These are phyloP conservation scores for Fusarium annulatum DNA, from an alignment of 2,329 filamentous ascomycete genomes.

Conservation along the genomic window DNA sequence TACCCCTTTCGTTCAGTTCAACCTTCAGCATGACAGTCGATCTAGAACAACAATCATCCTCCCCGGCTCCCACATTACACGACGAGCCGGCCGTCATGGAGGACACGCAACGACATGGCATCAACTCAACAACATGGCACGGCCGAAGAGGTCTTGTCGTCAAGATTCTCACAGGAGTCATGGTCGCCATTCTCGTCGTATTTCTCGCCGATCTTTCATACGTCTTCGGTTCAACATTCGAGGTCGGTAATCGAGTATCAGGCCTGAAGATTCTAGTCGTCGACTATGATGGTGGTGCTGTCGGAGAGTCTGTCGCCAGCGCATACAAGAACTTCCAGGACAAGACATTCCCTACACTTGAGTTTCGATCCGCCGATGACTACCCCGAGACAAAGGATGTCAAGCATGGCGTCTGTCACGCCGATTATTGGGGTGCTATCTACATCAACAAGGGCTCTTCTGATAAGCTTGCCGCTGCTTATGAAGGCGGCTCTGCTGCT, in stretches of 20 bases:
- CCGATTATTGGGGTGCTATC: slow-evolving; percentile 53
- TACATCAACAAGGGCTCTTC: slow-evolving; percentile 49
- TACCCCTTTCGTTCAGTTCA: background rate
- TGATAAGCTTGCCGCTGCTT: slow-evolving; percentile 43
- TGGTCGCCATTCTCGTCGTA: slow-evolving; percentile 32
- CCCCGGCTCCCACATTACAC: slow-evolving; percentile 30
- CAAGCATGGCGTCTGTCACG: slow-evolving; percentile 50
- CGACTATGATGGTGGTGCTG: slow-evolving; percentile 48
- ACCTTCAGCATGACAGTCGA: slow-evolving; percentile 1
- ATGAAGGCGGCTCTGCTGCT: slow-evolving; percentile 40
- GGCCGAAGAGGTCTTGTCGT: slow-evolving; percentile 4
- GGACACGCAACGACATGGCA: slow-evolving; percentile 7
- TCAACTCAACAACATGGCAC: slow-evolving; percentile 25
- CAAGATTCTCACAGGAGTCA: slow-evolving; percentile 32
- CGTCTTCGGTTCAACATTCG: slow-evolving; percentile 49
- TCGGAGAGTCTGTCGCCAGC: slow-evolving; percentile 48
- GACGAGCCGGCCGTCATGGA: slow-evolving; percentile 3
- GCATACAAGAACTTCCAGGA: slow-evolving; percentile 49
- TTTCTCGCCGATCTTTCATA: slow-evolving; percentile 46
- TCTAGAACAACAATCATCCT: slow-evolving; percentile 18
- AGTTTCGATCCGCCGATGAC: slow-evolving; percentile 40
- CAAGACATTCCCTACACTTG: slow-evolving; percentile 48
- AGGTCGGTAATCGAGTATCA: slow-evolving; percentile 36
- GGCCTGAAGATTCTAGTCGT: slow-evolving; percentile 46
- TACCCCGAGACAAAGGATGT: slow-evolving; percentile 45